Base-by-base conservation (phyloP, 352 stramenopile genomes). In the Pythium diclinum region DNA sequence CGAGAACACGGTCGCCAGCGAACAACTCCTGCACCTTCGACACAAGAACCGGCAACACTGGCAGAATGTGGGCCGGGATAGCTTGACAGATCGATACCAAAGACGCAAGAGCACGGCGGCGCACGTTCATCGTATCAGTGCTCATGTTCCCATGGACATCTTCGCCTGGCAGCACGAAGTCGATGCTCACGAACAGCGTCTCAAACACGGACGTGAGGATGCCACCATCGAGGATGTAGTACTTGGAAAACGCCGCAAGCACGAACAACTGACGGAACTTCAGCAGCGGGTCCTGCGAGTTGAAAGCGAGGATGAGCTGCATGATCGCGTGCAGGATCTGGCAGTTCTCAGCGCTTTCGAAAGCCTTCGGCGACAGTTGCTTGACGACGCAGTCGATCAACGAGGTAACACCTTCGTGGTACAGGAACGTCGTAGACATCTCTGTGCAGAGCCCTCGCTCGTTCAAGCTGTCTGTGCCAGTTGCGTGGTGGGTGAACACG, bases 371-470 rank as follows among this genome's bases (percentile, higher is more conserved):
- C 3, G 81, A 78, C 6, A 93, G 65, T 52, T 91, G 84, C 74
- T 93, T 93, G 32, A 93, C 73, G 17, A 91, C 78, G 28, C 82
- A 91, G 56, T 93, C 85, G 25, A 91, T 62, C 11, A 91, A 63
- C 33, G 82, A 78, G 6, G 82, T 74, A 19, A 93, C 78, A 2
- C 85, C 85, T 76, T 93, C 85, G 46, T 93, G 85, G 61, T 88
- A 93, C 46, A 93, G 38, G 30, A 89, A 89, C 1, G 81, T 68
- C 1, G 79, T 91, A 44, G 74, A 88, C 14, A 75, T 40, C 42
- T 91, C 82, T 0, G 82, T 89, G 48, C 82, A 88, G 4, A 89
- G 74, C 3, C 78, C 66, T 2, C 75, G 74, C 3, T 67, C 23
- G 7, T 57, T 85, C 57, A 91, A 55, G 56, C 89, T 68, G 48